Percentiles rank a stretch among this genome's conserved stretches.
Conservation (phyloP, 1,284 basidiomycete species). For the Moesziomyces parantarcticus region DNA sequence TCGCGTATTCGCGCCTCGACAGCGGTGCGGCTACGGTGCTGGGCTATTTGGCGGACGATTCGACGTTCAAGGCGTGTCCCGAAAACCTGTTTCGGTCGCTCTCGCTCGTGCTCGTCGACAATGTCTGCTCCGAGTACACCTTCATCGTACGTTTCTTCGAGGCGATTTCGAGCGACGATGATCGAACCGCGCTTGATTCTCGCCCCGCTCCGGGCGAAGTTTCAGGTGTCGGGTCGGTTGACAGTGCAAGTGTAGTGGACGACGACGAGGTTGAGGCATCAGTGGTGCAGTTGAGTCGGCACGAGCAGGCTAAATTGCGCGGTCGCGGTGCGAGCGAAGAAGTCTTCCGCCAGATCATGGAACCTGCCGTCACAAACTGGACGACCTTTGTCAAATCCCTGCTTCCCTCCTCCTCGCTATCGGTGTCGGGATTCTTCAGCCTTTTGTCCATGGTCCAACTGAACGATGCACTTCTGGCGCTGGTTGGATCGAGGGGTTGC, state of each 20-base stretch:
- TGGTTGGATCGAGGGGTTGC: slow-evolving; percentile 34
- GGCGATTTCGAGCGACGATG: slow-evolving; percentile 2
- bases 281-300: slow-evolving; percentile 42
- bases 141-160: slow-evolving; percentile 66
- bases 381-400: slow-evolving; percentile 41
- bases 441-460: slow-evolving; percentile 50
- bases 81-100: slow-evolving; percentile 64
- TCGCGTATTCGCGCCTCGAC: slow-evolving; percentile 47
- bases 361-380: slow-evolving; percentile 55
- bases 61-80: slow-evolving; percentile 39
- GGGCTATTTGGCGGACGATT: slow-evolving; percentile 63
- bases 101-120: slow-evolving; percentile 61
- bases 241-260: slow-evolving; percentile 12
- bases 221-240: slow-evolving; percentile 10
- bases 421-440: slow-evolving; percentile 32
- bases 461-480: slow-evolving; percentile 39
- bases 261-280: slow-evolving; percentile 29
- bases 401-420: slow-evolving; percentile 12
- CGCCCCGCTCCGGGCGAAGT: too few relatives aligned
- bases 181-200: neutral
- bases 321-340: slow-evolving; percentile 49
- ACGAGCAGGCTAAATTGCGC: slow-evolving; percentile 34
- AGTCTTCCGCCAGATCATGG: slow-evolving; percentile 64
- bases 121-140: slow-evolving; percentile 63
- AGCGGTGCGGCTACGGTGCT: slow-evolving; percentile 49